Percentiles rank a stretch among this genome's conserved stretches.
phyloP scores from a whole-genome alignment of 148 eudicot species.

The Camellia sinensis region DNA sequence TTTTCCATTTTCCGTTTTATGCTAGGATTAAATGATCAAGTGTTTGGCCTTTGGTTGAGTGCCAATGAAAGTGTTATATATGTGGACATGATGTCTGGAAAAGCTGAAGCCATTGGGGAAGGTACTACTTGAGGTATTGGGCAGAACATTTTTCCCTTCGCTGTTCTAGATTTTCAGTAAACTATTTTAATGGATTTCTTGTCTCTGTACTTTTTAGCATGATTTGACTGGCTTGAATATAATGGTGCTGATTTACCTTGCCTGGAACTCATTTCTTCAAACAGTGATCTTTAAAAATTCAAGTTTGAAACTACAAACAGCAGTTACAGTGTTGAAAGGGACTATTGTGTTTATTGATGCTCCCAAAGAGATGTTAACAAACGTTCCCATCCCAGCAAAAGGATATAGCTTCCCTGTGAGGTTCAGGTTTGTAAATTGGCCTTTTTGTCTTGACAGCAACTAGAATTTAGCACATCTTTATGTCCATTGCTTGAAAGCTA shows the following conservation, averaged over 20 bases:
- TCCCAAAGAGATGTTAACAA: too few relatives aligned
- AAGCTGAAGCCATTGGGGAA: too few relatives aligned
- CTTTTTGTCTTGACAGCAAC: background rate
- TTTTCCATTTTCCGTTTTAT: slow-evolving; percentile 7
- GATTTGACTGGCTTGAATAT: background rate
- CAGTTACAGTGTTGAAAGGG: too few relatives aligned
- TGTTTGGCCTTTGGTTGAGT: slow-evolving; percentile 65
- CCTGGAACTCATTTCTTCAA: slow-evolving; percentile 8
- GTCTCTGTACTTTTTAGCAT: background rate
- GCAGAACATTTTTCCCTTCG: too few relatives aligned
- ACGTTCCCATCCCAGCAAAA: too few relatives aligned
- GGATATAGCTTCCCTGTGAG: slow-evolving; percentile 62
- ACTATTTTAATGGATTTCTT: slow-evolving; percentile 2
- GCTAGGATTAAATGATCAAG: slow-evolving; percentile 44
- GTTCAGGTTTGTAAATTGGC: slow-evolving; percentile 50
- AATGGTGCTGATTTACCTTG: background rate
- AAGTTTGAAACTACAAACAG: too few relatives aligned
- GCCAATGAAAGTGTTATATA: slow-evolving; percentile 53
- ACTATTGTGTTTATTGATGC: too few relatives aligned
- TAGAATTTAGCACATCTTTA: background rate
- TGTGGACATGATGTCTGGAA: too few relatives aligned
- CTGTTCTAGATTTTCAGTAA: background rate
- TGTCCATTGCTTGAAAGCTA: background rate
- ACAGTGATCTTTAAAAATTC: too few relatives aligned
- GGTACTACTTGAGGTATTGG: too few relatives aligned